Evolutionary conservation across 108 stramenopile species (phyloP).

Genomic region (Mayamaea pseudoterrestris): DNA sequence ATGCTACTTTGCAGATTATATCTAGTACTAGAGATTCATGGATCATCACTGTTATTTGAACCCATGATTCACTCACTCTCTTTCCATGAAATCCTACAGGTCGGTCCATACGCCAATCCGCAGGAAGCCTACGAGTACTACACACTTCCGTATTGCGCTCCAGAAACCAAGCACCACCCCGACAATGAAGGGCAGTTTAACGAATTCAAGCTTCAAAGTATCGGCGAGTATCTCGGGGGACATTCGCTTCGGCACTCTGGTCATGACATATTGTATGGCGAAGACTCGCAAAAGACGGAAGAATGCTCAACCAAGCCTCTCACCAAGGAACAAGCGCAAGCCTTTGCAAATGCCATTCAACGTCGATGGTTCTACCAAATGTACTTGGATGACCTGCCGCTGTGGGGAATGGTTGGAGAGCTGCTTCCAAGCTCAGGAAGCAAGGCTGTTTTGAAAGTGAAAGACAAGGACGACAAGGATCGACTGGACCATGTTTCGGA

Average conservation of each 20-base stretch:
- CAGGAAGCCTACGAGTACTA: slow-evolving; percentile 99
- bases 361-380: slow-evolving; percentile 96
- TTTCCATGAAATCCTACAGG: slow-evolving; percentile 12
- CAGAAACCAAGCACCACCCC: slow-evolving; percentile 79
- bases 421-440: slow-evolving; percentile 42
- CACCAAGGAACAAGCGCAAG: slow-evolving; percentile 28
- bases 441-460: slow-evolving; percentile 10
- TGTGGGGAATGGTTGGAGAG: slow-evolving; percentile 97
- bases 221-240: slow-evolving; percentile 60
- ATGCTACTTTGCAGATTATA: neutral
- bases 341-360: slow-evolving; percentile 61
- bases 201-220: slow-evolving; percentile 64
- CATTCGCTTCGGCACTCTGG: slow-evolving; percentile 80
- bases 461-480: slow-evolving; percentile 43
- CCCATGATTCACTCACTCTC: neutral
- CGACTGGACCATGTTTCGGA: slow-evolving; percentile 59
- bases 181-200: slow-evolving; percentile 57
- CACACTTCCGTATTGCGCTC: slow-evolving; percentile 92
- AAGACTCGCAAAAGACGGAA: slow-evolving; percentile 40
- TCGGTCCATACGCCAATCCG: slow-evolving; percentile 98
- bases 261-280: slow-evolving; percentile 64
- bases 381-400: slow-evolving; percentile 93
- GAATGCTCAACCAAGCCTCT: slow-evolving; percentile 61
- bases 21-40: neutral
- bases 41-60: neutral